These are phyloP conservation scores for Circinella umbellata DNA, from an alignment of 371 early-diverging fungal species.

Conservation along the genomic window DNA sequence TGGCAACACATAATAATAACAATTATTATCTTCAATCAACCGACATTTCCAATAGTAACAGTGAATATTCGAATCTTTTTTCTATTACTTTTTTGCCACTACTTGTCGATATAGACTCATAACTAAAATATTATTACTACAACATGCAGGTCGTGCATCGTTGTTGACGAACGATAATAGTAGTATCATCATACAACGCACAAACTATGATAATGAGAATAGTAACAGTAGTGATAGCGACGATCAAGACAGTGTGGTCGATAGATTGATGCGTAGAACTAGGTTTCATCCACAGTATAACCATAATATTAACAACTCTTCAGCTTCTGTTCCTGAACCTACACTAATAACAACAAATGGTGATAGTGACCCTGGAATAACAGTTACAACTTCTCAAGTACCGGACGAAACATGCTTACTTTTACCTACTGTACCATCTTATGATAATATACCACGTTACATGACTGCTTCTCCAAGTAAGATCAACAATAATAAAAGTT, in stretches of 20 bases:
- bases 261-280: constrained; percentile 3
- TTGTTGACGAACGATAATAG: not conserved
- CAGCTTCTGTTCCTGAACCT: not conserved
- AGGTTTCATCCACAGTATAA: not conserved
- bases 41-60: constrained; percentile 11
- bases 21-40: not conserved
- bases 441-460: constrained; percentile 23
- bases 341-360: too few species aligned
- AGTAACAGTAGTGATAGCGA: constrained; percentile 5
- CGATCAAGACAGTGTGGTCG: constrained; percentile 11
- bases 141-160: constrained; percentile 3
- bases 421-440: not conserved
- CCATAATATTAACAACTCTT: not conserved
- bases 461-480: constrained; percentile 34
- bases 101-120: too few species aligned
- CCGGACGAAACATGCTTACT: constrained; percentile 10
- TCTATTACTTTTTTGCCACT: not conserved
- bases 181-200: not conserved
- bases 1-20: not conserved
- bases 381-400: too few species aligned
- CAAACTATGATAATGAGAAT: too few species aligned
- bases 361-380: too few species aligned
- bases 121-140: too few species aligned
- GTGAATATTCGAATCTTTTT: not conserved
- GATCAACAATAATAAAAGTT: not conserved